phyloP scores from a whole-genome alignment of 306 rosid genomes.

The Luffa acutangula region DNA sequence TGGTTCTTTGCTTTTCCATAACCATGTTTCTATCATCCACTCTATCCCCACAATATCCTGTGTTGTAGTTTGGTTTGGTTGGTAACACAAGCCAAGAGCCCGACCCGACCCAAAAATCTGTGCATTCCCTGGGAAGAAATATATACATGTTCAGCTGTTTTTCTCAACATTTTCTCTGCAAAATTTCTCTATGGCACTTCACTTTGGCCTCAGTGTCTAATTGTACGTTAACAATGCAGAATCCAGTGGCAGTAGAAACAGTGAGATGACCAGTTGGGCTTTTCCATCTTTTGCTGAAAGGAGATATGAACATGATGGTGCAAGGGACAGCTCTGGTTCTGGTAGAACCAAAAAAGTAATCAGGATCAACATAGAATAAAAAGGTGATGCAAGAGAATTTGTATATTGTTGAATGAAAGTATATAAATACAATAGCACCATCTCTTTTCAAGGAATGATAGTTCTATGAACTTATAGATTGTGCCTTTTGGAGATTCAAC shows the following conservation, averaged over 20 bases:
- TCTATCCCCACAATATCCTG: neutral
- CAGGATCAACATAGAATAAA: slow-evolving; percentile 67
- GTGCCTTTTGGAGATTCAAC: neutral
- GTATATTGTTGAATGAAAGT: neutral
- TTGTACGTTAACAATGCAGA: neutral
- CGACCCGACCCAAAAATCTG: neutral
- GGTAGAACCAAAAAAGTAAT: slow-evolving; percentile 50
- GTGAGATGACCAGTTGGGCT: slow-evolving; percentile 12
- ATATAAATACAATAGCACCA: neutral
- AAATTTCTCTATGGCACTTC: neutral
- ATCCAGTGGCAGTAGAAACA: slow-evolving; percentile 13
- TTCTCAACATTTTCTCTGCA: neutral
- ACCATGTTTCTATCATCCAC: neutral
- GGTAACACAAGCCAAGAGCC: neutral
- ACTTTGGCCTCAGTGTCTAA: neutral
- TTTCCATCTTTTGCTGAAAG: slow-evolving; percentile 23
- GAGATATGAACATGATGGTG: slow-evolving; percentile 19
- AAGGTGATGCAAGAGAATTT: neutral
- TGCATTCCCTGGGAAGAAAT: neutral
- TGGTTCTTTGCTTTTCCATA: neutral
- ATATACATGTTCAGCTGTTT: neutral
- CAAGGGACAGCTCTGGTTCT: slow-evolving; percentile 6
- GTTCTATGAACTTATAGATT: neutral
- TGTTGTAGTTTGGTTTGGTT: neutral
- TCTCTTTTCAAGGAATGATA: neutral